Evolutionary conservation across 2,329 filamentous ascomycete species (phyloP), one percentile per base, ranked within the genome.

Genomic region (Albifimbria verrucaria): DNA sequence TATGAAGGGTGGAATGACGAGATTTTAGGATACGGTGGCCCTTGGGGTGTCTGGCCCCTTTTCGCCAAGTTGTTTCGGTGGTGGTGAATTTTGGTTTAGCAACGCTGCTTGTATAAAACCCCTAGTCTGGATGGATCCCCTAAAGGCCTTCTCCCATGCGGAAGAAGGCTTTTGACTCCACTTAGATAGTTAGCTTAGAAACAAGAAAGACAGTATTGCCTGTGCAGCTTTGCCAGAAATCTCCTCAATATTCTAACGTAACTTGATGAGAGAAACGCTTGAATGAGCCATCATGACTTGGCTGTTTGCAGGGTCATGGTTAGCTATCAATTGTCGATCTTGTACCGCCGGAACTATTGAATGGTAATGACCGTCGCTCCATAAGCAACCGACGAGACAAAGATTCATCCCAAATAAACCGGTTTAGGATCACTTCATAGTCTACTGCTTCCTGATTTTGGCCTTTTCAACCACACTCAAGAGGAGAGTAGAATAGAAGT

Each of bases 371-470:
- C 1, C 48, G 22, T n/a, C 52, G 22, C 11, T 32, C 52, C 2
- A 48, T 17, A 0, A 53, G 24, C 23, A 59, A 56, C 2, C 3
- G 15, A 1, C 51, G 52, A 17, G 56, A 54, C 20, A 55, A 52
- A 9, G 42, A 26, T 9, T 53, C 32, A 24, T 56, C 50, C 52
- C 51, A 58, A 12, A 57, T 20, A 36, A 58, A 58, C 2, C 25
- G 49, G 22, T 48, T 17, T 1, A 53, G 23, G 28, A 52, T 23
- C 25, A 47, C 51, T 6, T 53, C 32, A 15, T 58, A 43, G 7
- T 55, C 45, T 2, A 43, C 3, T 9, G 20, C 20, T 9, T 45
- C 39, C 7, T 25, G 26, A 3, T 54, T n/a, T n/a, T 26, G 9
- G 46, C 36, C 1, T 23, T 4, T 1, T 7, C 3, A 12, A 57